A percentile compares a stretch with the other conserved stretches of the same genome.
Evolutionary conservation across 1,284 basidiomycete genomes (phyloP).

Genomic region (Mycena citricolor): DNA sequence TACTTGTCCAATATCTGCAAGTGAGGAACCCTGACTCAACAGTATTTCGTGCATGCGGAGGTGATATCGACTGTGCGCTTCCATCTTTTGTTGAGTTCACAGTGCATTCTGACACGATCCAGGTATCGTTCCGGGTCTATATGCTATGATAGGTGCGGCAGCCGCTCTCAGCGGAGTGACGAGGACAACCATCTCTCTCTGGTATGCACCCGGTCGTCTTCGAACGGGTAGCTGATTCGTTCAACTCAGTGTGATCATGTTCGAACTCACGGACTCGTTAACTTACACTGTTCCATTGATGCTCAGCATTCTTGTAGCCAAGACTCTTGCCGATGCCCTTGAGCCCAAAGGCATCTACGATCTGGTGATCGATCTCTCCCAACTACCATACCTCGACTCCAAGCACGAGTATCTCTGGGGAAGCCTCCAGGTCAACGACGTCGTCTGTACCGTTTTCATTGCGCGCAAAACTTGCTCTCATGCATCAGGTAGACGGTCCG

Average conservation of each 20-base stretch:
- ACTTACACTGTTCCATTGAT: constrained; percentile 84
- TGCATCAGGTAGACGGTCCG: constrained; percentile 70
- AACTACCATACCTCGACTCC: constrained; percentile 89
- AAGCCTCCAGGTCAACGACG: constrained; percentile 68
- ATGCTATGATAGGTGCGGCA: constrained; percentile 92
- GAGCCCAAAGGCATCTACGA: constrained; percentile 97
- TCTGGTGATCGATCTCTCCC: constrained; percentile 78
- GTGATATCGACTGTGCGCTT: constrained; percentile 61
- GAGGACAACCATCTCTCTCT: constrained; percentile 21
- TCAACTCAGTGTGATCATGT: constrained; percentile 83
- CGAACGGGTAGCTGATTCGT: background rate
- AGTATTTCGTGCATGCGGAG: constrained; percentile 67
- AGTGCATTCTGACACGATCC: background rate
- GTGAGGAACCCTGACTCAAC: constrained; percentile 60
- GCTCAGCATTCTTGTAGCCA: constrained; percentile 87
- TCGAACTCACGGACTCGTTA: constrained; percentile 92
- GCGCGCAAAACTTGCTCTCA: constrained; percentile 1
- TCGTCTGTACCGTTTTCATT: constrained; percentile 48
- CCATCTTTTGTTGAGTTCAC: constrained; percentile 1
- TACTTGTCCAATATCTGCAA: constrained; percentile 80
- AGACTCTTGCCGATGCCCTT: constrained; percentile 89
- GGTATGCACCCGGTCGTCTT: constrained; percentile 39
- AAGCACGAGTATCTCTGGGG: constrained; percentile 91
- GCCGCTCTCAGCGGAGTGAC: constrained; percentile 88
- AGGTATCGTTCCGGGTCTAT: constrained; percentile 79